Conservation (phyloP, 345 rosid species). For the Murraya koenigii region DNA sequence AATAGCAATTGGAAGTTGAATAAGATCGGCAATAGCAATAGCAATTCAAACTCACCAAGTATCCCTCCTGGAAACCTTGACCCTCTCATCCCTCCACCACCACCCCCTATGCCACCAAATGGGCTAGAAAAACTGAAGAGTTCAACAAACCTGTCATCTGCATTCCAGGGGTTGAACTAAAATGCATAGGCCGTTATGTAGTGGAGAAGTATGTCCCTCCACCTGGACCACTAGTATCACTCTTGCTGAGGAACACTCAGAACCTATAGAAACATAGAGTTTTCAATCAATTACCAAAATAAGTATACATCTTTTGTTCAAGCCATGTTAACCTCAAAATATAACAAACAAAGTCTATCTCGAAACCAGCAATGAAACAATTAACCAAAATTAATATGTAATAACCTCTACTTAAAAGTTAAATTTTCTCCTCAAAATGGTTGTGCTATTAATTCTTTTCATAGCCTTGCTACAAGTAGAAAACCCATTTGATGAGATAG, state of each 20-base stretch:
- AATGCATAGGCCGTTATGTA: conserved; percentile 48
- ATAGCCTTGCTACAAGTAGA: neutral
- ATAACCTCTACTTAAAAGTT: neutral
- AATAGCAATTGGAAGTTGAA: no score
- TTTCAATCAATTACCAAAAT: neutral
- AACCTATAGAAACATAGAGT: conserved; percentile 37
- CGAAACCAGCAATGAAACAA: neutral
- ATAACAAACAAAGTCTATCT: neutral
- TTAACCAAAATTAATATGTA: neutral
- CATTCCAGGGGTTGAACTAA: conserved; percentile 61
- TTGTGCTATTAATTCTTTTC: neutral
- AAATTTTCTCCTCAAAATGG: neutral
- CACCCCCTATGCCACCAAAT: conserved; percentile 38
- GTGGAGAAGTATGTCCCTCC: conserved; percentile 53
- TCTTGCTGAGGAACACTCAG: conserved; percentile 80
- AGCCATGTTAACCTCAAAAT: neutral
- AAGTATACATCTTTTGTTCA: neutral
- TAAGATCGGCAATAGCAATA: no score
- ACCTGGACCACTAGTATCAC: conserved; percentile 52
- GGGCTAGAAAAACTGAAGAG: conserved; percentile 62
- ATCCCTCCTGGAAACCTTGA: conserved; percentile 50
- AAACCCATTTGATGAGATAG: neutral
- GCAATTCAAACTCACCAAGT: no score
- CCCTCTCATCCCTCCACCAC: conserved; percentile 29
- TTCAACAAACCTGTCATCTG: conserved; percentile 68